These are phyloP conservation scores for Ceratopteris richardii DNA, from an alignment of 75 land plant genomes.

Conservation along the genomic window DNA sequence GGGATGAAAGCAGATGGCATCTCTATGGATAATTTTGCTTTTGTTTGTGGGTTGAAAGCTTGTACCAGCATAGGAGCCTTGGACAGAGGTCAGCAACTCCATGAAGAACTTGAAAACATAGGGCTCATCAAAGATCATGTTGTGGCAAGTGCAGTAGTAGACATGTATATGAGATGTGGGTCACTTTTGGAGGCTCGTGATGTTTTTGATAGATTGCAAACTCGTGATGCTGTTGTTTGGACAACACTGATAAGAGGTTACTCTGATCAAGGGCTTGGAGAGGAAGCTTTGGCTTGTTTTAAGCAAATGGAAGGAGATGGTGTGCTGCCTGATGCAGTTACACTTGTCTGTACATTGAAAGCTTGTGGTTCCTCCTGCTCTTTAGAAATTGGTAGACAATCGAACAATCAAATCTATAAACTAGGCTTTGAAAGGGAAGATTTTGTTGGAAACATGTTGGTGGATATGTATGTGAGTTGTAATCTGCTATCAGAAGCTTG, in stretches of 20 bases:
- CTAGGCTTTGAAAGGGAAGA: conserved; percentile 7
- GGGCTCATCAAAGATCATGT: conserved; percentile 24
- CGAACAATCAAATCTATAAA: conserved; percentile 7
- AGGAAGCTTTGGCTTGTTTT: conserved; percentile 25
- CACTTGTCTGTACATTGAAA: conserved; percentile 32
- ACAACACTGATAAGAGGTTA: conserved; percentile 19
- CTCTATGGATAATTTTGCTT: conserved; percentile 1
- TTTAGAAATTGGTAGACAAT: conserved; percentile 9
- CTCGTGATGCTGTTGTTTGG: conserved; percentile 9
- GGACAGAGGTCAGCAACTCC: conserved; percentile 31
- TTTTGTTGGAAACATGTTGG: conserved; percentile 1
- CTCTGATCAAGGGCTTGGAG: conserved; percentile 12
- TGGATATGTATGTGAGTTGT: conserved; percentile 11
- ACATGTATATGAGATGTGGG: conserved; percentile 24
- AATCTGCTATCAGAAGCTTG: not conserved
- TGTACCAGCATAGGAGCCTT: conserved; percentile 7
- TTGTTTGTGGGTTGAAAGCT: conserved; percentile 12
- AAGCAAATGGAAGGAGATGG: conserved; percentile 20
- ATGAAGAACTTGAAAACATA: conserved; percentile 25
- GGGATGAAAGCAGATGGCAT: conserved; percentile 6
- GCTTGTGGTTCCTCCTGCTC: conserved; percentile 17
- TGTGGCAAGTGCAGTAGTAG: conserved; percentile 41
- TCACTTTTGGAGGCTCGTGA: conserved; percentile 8
- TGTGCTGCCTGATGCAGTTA: conserved; percentile 21
- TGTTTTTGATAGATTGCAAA: conserved; percentile 17